These are phyloP conservation scores for Cercophora samala DNA, from an alignment of 495 filamentous ascomycete species.

Conservation along the genomic window DNA sequence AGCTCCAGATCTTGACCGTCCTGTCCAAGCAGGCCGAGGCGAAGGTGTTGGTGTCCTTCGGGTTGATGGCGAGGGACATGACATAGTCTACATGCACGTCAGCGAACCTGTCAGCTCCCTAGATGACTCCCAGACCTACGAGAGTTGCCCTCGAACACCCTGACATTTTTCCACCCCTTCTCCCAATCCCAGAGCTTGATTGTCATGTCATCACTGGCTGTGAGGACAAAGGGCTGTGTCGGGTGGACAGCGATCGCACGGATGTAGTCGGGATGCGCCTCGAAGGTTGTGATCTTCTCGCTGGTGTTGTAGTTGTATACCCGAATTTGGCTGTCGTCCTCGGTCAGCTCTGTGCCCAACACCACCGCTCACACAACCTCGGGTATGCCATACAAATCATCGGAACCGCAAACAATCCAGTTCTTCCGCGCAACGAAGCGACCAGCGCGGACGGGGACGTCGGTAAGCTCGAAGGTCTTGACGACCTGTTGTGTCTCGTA, in stretches of 20 bases:
- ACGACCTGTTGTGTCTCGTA: conserved; percentile 97
- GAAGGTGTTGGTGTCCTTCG: conserved; percentile 97
- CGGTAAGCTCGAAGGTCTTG: conserved; percentile 98
- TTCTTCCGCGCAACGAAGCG: conserved; percentile 97
- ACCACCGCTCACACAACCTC: neutral
- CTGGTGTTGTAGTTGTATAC: conserved; percentile 97
- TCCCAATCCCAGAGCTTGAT: conserved; percentile 99
- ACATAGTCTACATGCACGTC: conserved; percentile 46
- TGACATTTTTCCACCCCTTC: conserved; percentile 94
- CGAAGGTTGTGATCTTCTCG: conserved; percentile 97
- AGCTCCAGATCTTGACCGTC: conserved; percentile 97
- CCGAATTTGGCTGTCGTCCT: conserved; percentile 31
- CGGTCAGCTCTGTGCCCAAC: conserved; percentile 5
- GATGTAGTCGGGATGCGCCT: conserved; percentile 99
- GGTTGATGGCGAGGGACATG: conserved; percentile 99
- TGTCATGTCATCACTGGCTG: conserved; percentile 98
- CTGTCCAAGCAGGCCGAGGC: conserved; percentile 94
- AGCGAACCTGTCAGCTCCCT: conserved; percentile 13
- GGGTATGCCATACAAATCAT: conserved; percentile 77
- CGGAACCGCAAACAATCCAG: conserved; percentile 97
- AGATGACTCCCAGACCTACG: conserved; percentile 25
- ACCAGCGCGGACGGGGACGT: conserved; percentile 95
- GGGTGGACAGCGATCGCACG: conserved; percentile 97
- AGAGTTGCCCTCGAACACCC: conserved; percentile 98
- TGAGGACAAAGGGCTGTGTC: conserved; percentile 91